Evolutionary conservation across 2,329 filamentous ascomycete genomes (phyloP), one percentile per base, ranked within the genome.

Genomic region (Cladophialophora psammophila): DNA sequence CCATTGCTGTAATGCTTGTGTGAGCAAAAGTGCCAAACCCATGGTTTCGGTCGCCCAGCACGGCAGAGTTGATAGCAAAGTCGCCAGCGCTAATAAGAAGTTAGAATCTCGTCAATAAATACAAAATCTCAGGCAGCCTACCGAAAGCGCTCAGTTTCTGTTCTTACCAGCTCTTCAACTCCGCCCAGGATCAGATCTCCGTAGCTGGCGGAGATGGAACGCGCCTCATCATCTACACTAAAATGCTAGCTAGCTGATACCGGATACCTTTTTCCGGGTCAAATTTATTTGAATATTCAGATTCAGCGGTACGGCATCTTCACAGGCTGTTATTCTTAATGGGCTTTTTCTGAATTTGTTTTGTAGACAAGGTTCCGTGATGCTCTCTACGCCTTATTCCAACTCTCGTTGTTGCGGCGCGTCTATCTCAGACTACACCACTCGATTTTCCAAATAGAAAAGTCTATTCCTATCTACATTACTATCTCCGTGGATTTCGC

Each of bases 401-500:
- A 15, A 42, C 40, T 42, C 13, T 42, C 5, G 31, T 1, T 0
- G 15, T 32, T 9, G 13, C 8, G 13, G 8, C 18, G 50, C 50
- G 9, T 53, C 50, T 5, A 53, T 53, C 9, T 53, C 9, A 12
- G 6, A 26, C 9, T 7, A 13, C 31, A 12, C 31, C 20, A 31
- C 50, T 53, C 50, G 50, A 13, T 1, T 31, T 53, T 34, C 31
- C 50, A 26, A 53, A 34, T n/a, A 53, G 9, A 12, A 53, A 8
- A 42, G n/a, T 12, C 40, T 8, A 13, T 31, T 34, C 5, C 26
- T n/a, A 31, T 32, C 18, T 8, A 31, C 50, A 34, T 26, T 34
- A 53, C 31, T 2, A 53, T 53, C 50, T 53, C 50, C 50, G 50
- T 34, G 50, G 50, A 53, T 53, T 53, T 53, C 6, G 50, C 18